Base-by-base conservation (phyloP, 306 rosid species). In the Senna tora region DNA sequence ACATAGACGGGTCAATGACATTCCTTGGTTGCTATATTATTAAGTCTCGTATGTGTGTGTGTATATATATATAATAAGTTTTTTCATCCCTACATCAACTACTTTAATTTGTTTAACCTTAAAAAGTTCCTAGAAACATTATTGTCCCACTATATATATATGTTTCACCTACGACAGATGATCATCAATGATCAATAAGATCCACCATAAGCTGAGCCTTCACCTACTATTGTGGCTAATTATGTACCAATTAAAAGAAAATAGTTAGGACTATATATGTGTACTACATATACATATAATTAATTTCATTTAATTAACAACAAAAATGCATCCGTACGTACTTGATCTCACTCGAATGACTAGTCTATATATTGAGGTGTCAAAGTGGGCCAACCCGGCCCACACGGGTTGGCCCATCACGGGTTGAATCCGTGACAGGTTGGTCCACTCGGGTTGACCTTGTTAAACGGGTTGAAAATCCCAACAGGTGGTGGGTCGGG, bases 1-100 rank as follows among this genome's bases (percentile, higher is more conserved):
- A 84, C 30, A 73, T 41, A 50, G 82, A 76, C 78, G 20, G n/a
- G 50, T 81, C 76, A 74, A 73, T 67, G 63, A 42, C 72, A 76
- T 73, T 83, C 81, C 75, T 63, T 15, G 64, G 6, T 64, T 55
- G 16, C 76, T n/a, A n/a, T n/a, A 56, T 72, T 33, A 11, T 76
- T 42, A 11, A 75, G 38, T 75, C 16, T 2, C 6, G 38, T 33
- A 6, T 33, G 38, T 33, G 38, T 33, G 6, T 33, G 6, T 33
- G 6, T 33, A 4, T 36, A 7, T 1, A 36, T 36, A 36, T 36
- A 1, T 1, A 36, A 17, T 38, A 7, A 13, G 4, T 14, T 16
- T 53, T 53, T 60, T 65, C 64, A 39, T 32, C 58, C 53, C 25
- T 2, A 9, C 15, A 19, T 72, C 59, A 77, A 45, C 76, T 36